phyloP scores from a whole-genome alignment of 192 early-diverging fungal genomes.

The Entomortierella chlamydospora region DNA sequence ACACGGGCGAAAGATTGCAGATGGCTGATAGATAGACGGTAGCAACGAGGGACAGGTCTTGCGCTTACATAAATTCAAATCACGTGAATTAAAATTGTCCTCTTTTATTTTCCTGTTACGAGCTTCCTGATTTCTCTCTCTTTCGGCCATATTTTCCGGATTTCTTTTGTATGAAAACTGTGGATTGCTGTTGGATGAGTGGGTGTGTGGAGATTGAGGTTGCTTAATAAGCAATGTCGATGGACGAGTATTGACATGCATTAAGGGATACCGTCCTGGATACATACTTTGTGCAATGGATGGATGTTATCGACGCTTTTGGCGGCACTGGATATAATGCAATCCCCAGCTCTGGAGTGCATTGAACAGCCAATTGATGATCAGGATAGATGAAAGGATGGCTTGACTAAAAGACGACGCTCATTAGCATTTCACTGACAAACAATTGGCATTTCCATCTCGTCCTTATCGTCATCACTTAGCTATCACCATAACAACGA shows the following conservation, averaged over 20 bases:
- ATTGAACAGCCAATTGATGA: background rate
- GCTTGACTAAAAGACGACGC: background rate
- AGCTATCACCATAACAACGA: constrained; percentile 58
- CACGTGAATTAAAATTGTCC: background rate
- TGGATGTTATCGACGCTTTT: background rate
- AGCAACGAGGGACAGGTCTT: background rate
- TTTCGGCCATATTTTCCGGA: constrained; percentile 29
- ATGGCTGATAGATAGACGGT: background rate
- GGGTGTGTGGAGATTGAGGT: background rate
- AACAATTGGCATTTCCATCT: background rate
- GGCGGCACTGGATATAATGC: background rate
- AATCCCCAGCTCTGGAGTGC: background rate
- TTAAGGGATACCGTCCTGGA: background rate
- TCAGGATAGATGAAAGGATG: background rate
- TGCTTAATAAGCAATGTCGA: background rate
- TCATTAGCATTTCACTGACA: background rate
- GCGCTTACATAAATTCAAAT: background rate
- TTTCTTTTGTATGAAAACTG: constrained; percentile 1
- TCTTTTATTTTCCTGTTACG: background rate
- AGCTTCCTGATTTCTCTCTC: constrained; percentile 2
- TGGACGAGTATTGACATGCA: background rate
- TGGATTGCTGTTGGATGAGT: background rate
- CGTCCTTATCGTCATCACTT: background rate
- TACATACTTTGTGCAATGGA: background rate
- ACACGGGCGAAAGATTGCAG: background rate